A percentile compares a stretch with the other conserved stretches of the same genome.
Conservation (phyloP, 2,329 filamentous ascomycete species). For the Raffaelea ambrosiae region DNA sequence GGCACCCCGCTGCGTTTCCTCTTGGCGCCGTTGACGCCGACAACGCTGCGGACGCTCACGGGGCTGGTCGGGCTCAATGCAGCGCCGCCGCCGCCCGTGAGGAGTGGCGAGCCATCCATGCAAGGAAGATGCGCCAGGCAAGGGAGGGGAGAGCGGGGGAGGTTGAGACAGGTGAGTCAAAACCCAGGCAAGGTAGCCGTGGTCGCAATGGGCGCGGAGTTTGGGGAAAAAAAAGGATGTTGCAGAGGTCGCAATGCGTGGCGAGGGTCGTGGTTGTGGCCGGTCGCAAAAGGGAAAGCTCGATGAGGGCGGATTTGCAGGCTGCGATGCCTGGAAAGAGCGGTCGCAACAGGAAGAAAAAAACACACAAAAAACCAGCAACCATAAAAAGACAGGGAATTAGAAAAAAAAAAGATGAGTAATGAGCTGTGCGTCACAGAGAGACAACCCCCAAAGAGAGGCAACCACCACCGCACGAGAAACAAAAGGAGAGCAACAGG, state of each 20-base stretch:
- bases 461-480: not conserved
- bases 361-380: not conserved
- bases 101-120: constrained; percentile 28
- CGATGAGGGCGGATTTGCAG: not conserved
- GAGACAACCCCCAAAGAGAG: too few species aligned
- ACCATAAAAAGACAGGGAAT: not conserved
- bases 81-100: constrained; percentile 21
- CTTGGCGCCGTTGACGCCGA: constrained; percentile 42
- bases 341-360: not conserved
- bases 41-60: constrained; percentile 38
- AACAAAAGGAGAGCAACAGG: not conserved
- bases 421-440: too few species aligned
- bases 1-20: constrained; percentile 46
- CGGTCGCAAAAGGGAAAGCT: not conserved
- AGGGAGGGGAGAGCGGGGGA: not conserved
- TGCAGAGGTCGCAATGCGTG: too few species aligned
- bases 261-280: too few species aligned
- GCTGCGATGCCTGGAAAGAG: not conserved
- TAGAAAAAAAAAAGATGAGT: not conserved
- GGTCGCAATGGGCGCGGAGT: not conserved
- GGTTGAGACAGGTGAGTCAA: not conserved
- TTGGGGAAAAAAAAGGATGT: too few species aligned
- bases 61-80: constrained; percentile 45
- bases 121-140: constrained; percentile 7
- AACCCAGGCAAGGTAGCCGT: not conserved